A percentile compares a stretch with the other conserved stretches of the same genome.
Evolutionary conservation across 2,329 filamentous ascomycete genomes (phyloP).

Genomic region (Xenosphaeropsis pyriputrescens): DNA sequence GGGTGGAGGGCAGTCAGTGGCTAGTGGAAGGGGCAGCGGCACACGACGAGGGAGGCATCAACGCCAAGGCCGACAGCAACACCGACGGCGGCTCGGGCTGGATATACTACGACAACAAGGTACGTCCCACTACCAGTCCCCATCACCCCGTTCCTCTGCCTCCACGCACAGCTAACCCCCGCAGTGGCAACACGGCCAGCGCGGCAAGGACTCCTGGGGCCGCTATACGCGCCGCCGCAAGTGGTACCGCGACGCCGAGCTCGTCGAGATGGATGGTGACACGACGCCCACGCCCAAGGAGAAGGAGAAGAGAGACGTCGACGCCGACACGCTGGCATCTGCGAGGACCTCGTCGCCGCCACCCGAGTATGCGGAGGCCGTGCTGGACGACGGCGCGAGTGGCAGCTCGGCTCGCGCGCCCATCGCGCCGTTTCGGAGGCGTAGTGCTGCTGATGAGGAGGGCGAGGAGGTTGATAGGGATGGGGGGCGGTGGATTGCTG

Average conservation of each 20-base stretch:
- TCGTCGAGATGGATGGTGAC: constrained; percentile 54
- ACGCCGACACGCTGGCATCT: constrained; percentile 1
- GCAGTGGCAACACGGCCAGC: constrained; percentile 78
- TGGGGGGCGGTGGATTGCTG: constrained; percentile 41
- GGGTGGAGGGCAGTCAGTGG: constrained; percentile 81
- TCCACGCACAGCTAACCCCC: constrained; percentile 4
- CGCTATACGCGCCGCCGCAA: constrained; percentile 86
- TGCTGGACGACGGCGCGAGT: constrained; percentile 2
- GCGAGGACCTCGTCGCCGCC: constrained; percentile 3
- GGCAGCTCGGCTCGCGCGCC: constrained; percentile 4
- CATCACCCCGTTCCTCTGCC: neutral
- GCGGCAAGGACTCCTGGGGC: constrained; percentile 81
- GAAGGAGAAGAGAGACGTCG: neutral
- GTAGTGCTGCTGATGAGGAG: constrained; percentile 7
- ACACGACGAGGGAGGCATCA: constrained; percentile 26
- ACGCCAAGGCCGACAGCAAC: constrained; percentile 17
- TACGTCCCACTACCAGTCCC: constrained; percentile 20
- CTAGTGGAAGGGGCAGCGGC: constrained; percentile 62
- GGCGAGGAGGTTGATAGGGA: constrained; percentile 5
- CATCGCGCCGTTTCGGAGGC: constrained; percentile 4
- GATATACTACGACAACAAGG: constrained; percentile 98
- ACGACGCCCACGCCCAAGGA: constrained; percentile 10
- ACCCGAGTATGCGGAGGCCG: constrained; percentile 5
- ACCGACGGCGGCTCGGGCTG: constrained; percentile 52
- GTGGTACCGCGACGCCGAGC: constrained; percentile 92